Evolutionary conservation across 305 asterid genomes (phyloP), one percentile per base, ranked within the genome.

Genomic region (Fraxinus paxiana): DNA sequence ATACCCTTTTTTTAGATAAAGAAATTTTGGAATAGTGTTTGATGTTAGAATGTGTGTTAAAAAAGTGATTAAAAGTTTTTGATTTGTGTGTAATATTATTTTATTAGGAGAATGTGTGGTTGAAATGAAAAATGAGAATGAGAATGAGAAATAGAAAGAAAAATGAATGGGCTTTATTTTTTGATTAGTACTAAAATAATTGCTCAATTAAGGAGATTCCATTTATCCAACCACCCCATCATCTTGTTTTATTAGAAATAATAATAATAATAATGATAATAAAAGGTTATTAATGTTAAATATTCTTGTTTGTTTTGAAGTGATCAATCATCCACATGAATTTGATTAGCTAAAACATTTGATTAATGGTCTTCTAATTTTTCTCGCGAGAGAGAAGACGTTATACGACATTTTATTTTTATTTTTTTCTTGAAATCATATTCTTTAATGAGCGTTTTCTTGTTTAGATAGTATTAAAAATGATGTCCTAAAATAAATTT

Each of bases 181-280:
- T 73, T 63, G 37, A 82, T 63, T 70, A 54, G 81, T 51, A 75
- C 79, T 82, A 48, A 41, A 41, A 38, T 56, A 13, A 41, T 75
- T 73, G 18, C 69, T 80, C 59, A 79, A 71, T 77, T 81, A 79
- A 75, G 77, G 54, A 70, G 85, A 81, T 81, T 71, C 88, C 85
- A 74, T 80, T 79, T 71, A 63, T 79, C 81, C 81, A 80, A 86
- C 86, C 74, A 79, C 79, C 56, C 85, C 77, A 67, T 75, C 61
- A 38, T 54, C 43, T 51, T 79, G 31, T 70, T 54, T 67, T 74
- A 80, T 9, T 71, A 10, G 9, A 22, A 9, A 41, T 10, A 41
- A 41, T 2, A 41, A 10, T 6, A 7, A 6, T 6, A 6, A 6
- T 5, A 33, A n/a, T n/a, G n/a, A 33, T 4, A 37, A 37, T 0